Evolutionary conservation across 176 grass and related monocot species (phyloP).

Genomic region (Hordeum vulgare): MorexV3_pseudomolecules_assembly NC_058521.1:4266708-4267207

Average conservation of each 20-base stretch:
- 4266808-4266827: not conserved
- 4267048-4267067: slow-evolving; percentile 96
- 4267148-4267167: slow-evolving; percentile 26
- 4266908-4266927: not conserved
- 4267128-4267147: slow-evolving; percentile 10
- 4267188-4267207: slow-evolving; percentile 79
- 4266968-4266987: slow-evolving; percentile 82
- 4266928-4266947: slow-evolving; percentile 26
- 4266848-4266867: not conserved
- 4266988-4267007: slow-evolving; percentile 62
- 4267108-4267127: not conserved
- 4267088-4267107: slow-evolving; percentile 17
- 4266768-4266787: not conserved
- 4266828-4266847: not conserved
- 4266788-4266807: slow-evolving; percentile 3
- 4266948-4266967: slow-evolving; percentile 72
- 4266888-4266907: not conserved
- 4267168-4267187: slow-evolving; percentile 96
- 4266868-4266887: slow-evolving; percentile 5
- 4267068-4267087: slow-evolving; percentile 21
- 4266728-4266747: not conserved
- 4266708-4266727: not conserved
- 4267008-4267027: slow-evolving; percentile 91
- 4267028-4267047: slow-evolving; percentile 98
- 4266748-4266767: not conserved